A percentile compares a stretch with the other conserved stretches of the same genome.
These are phyloP conservation scores for Balamuthia mandrillaris DNA, from an alignment of 208 protist species.

Conservation along the genomic window DNA sequence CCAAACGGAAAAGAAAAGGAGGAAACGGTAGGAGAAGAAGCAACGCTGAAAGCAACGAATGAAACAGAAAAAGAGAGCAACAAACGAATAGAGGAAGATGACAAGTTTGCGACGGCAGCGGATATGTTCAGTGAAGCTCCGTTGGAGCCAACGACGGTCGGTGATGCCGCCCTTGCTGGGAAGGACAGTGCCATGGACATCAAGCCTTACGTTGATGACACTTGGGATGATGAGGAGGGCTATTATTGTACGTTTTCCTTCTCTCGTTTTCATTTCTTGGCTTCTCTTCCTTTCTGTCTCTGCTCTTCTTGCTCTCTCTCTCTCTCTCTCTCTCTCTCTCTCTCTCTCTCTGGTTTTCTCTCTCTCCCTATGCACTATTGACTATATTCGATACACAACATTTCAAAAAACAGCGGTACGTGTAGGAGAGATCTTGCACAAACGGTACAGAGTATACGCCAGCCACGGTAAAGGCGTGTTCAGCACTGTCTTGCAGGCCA, in stretches of 20 bases:
- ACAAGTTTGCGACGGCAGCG: not conserved
- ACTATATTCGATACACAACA: not conserved
- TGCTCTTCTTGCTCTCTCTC: not conserved
- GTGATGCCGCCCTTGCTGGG: not conserved
- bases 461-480: constrained; percentile 75
- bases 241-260: not conserved
- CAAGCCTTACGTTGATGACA: not conserved
- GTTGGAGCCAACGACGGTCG: not conserved
- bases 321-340: not conserved
- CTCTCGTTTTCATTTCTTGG: not conserved
- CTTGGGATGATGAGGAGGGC: constrained; percentile 29
- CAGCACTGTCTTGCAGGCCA: constrained; percentile 69
- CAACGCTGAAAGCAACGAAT: too few species aligned
- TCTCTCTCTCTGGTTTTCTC: not conserved
- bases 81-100: not conserved
- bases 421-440: not conserved
- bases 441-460: constrained; percentile 54
- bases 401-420: not conserved
- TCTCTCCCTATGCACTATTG: not conserved
- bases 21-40: not conserved
- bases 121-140: not conserved
- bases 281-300: not conserved
- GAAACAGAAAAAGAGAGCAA: not conserved
- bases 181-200: too few species aligned
- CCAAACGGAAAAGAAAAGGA: not conserved